Evolutionary conservation across 495 filamentous ascomycete species (phyloP).

Genomic region (Mycothermus thermophilus): DNA sequence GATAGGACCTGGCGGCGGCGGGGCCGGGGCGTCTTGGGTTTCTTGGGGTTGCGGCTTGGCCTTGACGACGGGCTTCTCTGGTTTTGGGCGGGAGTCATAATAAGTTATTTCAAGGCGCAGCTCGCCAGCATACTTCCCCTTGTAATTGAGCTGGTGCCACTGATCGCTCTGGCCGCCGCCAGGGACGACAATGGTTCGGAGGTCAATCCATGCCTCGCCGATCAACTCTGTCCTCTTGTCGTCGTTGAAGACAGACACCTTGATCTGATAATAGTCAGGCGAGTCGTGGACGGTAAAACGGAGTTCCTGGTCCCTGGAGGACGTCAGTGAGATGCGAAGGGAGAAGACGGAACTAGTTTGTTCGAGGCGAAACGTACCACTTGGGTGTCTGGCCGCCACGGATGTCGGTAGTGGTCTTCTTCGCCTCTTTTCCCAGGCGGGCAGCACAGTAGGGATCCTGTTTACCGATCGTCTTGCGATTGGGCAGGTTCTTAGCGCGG

Average conservation of each 20-base stretch:
- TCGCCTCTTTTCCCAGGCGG: slow-evolving; percentile 88
- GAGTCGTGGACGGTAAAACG: slow-evolving; percentile 94
- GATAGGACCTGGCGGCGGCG: too few relatives aligned
- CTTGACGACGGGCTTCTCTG: slow-evolving; percentile 46
- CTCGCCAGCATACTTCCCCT: slow-evolving; percentile 88
- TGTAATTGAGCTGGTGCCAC: slow-evolving; percentile 78
- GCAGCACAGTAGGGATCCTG: slow-evolving; percentile 96
- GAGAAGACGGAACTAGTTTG: too few relatives aligned
- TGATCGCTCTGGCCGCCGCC: slow-evolving; percentile 86
- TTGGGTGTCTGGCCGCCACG: slow-evolving; percentile 88
- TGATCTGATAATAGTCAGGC: slow-evolving; percentile 84
- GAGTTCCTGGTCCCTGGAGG: slow-evolving; percentile 83
- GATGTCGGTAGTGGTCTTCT: slow-evolving; percentile 91
- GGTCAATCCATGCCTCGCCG: slow-evolving; percentile 77
- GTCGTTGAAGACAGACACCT: slow-evolving; percentile 93
- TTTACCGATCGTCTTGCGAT: slow-evolving; percentile 92
- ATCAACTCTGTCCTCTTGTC: slow-evolving; percentile 94
- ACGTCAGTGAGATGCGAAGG: slow-evolving; percentile 1
- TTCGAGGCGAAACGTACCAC: too few relatives aligned
- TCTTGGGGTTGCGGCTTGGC: slow-evolving; percentile 23
- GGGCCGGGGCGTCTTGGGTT: slow-evolving; percentile 14
- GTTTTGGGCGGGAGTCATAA: slow-evolving; percentile 78
- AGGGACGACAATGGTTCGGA: slow-evolving; percentile 64
- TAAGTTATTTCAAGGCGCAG: slow-evolving; percentile 92
- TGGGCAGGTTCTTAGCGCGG: slow-evolving; percentile 89